A percentile compares a stretch with the other conserved stretches of the same genome.
Conservation (phyloP, 2,329 filamentous ascomycete species). For the Didymella keratinophila region DNA sequence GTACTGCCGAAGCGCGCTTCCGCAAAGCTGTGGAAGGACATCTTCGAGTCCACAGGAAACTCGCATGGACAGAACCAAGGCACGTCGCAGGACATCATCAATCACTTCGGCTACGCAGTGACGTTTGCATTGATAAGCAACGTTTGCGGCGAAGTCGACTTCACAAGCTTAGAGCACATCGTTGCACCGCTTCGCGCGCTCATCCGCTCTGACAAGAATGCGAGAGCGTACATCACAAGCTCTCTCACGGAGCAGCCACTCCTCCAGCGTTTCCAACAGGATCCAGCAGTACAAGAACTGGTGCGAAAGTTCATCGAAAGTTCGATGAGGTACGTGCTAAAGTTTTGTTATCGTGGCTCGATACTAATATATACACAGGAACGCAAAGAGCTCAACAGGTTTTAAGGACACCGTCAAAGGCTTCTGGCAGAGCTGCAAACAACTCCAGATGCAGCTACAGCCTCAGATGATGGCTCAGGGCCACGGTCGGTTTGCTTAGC, state of each 20-base stretch:
- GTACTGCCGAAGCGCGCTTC: constrained; percentile 78
- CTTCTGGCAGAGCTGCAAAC: constrained; percentile 50
- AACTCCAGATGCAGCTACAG: constrained; percentile 47
- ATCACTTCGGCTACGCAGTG: constrained; percentile 44
- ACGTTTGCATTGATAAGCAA: constrained; percentile 45
- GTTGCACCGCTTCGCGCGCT: constrained; percentile 44
- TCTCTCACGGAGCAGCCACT: constrained; percentile 43
- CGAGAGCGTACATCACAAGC: constrained; percentile 41
- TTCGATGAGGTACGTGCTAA: constrained; percentile 36
- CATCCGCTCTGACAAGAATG: constrained; percentile 43
- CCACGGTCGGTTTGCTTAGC: constrained; percentile 20
- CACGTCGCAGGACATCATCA: constrained; percentile 47
- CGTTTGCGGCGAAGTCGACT: constrained; percentile 48
- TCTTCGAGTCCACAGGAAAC: constrained; percentile 45
- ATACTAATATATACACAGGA: constrained; percentile 44
- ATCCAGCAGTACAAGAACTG: constrained; percentile 38
- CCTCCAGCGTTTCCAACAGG: constrained; percentile 40
- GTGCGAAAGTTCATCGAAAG: constrained; percentile 48
- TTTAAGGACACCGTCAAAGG: constrained; percentile 48
- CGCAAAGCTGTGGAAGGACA: constrained; percentile 72
- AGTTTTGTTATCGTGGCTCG: not conserved
- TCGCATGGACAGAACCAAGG: constrained; percentile 38
- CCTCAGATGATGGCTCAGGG: constrained; percentile 39
- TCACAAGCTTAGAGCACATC: constrained; percentile 46
- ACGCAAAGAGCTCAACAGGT: constrained; percentile 41